phyloP scores from a whole-genome alignment of 352 stramenopile species.

The Globisporangium paroecandrum region DNA sequence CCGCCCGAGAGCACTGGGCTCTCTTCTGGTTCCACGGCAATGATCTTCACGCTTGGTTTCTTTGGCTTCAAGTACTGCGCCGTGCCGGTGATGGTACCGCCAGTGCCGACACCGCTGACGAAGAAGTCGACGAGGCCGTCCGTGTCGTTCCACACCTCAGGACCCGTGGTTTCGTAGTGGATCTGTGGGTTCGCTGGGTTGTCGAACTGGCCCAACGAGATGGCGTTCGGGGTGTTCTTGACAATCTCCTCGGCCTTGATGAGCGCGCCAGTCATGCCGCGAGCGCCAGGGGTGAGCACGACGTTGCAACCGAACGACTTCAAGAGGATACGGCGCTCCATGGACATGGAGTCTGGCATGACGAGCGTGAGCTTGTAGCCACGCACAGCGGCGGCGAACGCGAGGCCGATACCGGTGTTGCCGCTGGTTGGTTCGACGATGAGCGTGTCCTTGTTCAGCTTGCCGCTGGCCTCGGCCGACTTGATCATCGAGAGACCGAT shows the following conservation, averaged over 20 bases:
- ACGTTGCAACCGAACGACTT: slow-evolving; percentile 92
- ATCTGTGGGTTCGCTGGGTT: slow-evolving; percentile 96
- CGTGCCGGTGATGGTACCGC: slow-evolving; percentile 85
- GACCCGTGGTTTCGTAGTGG: slow-evolving; percentile 86
- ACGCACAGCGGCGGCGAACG: slow-evolving; percentile 87
- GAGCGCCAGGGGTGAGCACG: slow-evolving; percentile 88
- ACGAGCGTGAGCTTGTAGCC: slow-evolving; percentile 93
- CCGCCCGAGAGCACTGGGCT: slow-evolving; percentile 79
- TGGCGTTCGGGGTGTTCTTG: slow-evolving; percentile 65
- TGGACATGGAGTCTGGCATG: slow-evolving; percentile 95
- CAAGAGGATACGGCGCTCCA: slow-evolving; percentile 94
- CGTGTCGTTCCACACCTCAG: slow-evolving; percentile 88
- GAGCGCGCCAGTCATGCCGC: slow-evolving; percentile 76
- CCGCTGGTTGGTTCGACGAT: slow-evolving; percentile 94
- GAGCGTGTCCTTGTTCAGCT: slow-evolving; percentile 68
- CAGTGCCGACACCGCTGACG: slow-evolving; percentile 85
- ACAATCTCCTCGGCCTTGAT: slow-evolving; percentile 80
- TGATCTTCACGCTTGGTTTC: slow-evolving; percentile 79
- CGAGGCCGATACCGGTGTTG: slow-evolving; percentile 94
- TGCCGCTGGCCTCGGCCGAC: slow-evolving; percentile 62
- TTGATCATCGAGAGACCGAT: slow-evolving; percentile 87
- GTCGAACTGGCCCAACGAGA: slow-evolving; percentile 94
- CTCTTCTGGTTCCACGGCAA: slow-evolving; percentile 83
- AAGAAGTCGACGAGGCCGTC: slow-evolving; percentile 86
- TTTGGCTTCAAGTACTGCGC: slow-evolving; percentile 85